These are phyloP conservation scores for Erigeron canadensis DNA, from an alignment of 129 eudicot genomes.

Conservation along the genomic window DNA sequence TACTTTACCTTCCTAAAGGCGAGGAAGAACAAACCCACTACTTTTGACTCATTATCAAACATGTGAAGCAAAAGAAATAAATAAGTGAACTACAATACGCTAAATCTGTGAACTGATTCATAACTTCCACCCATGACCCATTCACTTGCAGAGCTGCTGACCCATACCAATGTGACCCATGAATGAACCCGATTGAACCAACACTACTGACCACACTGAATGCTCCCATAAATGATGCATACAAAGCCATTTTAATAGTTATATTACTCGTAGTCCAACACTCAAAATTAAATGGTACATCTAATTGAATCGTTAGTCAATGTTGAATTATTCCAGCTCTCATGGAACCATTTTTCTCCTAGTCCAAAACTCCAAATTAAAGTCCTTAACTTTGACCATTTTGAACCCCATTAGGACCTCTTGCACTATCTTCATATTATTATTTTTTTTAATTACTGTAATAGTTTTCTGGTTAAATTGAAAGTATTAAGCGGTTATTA, in stretches of 20 bases:
- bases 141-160: no score
- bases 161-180: no score
- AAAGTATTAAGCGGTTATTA: background rate
- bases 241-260: background rate
- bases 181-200: no score
- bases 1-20: no score
- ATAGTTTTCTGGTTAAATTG: background rate
- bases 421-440: background rate
- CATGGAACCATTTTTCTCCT: background rate
- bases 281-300: background rate
- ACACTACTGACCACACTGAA: background rate
- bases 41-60: no score
- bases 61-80: no score
- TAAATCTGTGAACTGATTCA: no score
- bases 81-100: no score
- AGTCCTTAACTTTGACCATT: background rate
- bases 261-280: background rate
- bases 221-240: background rate
- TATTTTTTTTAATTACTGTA: no score
- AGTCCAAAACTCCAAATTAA: background rate
- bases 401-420: conserved; percentile 1
- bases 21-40: no score
- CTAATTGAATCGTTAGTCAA: background rate
- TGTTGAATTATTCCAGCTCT: conserved; percentile 1
- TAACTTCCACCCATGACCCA: no score